Evolutionary conservation across 2,329 filamentous ascomycete genomes (phyloP), one percentile per base, ranked within the genome.

Genomic region (Pseudogymnoascus sp.): DNA sequence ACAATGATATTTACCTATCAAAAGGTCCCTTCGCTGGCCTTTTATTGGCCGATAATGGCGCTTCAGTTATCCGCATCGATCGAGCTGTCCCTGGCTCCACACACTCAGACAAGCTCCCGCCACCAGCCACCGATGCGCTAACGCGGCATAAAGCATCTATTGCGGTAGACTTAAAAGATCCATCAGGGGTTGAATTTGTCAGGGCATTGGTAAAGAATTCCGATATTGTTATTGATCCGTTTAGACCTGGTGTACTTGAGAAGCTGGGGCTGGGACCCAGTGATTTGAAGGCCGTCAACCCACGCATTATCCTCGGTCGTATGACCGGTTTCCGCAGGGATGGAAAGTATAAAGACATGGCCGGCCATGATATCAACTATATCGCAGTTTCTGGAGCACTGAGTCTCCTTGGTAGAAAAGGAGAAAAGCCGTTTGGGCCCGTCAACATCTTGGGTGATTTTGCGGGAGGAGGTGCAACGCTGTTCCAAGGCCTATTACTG

Each of bases 301-400:
- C 88, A 10, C 80, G 87, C 0, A 78, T 98, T 1, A 85, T 98
- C 63, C 86, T 96, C 64, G 92, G 85, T 6, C 87, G 93, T 43
- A 89, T 98, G 84, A 95, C 92, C 2, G 93, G 93, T 0, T 98
- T 97, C 76, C 83, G 93, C 11, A 82, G 93, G 41, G 91, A 96
- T 76, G 93, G 93, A 0, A 88, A 86, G 71, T 98, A 96, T 77
- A 85, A 84, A 60, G 78, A 83, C 71, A 97, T 96, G 93, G 92
- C 93, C 0, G 93, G 93, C 51, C 93, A 97, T 74, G 93, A 97
- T 74, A 96, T 97, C 75, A 97, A 98, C 74, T 98, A 98, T 76
- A 88, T 98, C 45, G 91, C 93, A 60, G 90, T 96, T 0, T 90
- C 89, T 0, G 93, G 93, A 0, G 88, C 90, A 0, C 77, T 98